Base-by-base conservation (phyloP, 2,329 filamentous ascomycete genomes). In the Apiospora koreana region DNA sequence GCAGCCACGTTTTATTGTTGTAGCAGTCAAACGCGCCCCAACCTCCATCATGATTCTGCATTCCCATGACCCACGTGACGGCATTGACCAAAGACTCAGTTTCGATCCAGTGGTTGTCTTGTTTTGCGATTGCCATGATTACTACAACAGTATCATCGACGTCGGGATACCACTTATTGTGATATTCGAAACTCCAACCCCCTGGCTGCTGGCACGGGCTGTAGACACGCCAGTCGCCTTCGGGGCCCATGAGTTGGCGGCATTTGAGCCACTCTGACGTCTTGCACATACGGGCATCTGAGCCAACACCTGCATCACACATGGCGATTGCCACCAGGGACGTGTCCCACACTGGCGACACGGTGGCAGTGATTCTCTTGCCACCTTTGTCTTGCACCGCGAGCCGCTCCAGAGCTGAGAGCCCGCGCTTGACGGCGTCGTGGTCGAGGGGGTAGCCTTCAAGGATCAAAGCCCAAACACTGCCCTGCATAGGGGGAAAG, bases 41-140 rank as follows among this genome's bases (percentile, higher is more conserved):
- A 0, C 80, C 80, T 16, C 79, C 79, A 46, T 82, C 80, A 1
- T 45, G 35, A 62, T 81, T 81, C 68, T 81, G 79, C 79, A 81
- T 81, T 1, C 78, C 78, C 1, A 79, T 54, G 2, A 80, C 75
- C 79, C 80, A 81, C 9, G 70, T 69, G 0, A 72, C 23, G 9
- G 69, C 66, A 7, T 35, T 14, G 5, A 41, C 25, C 18, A 68
- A 14, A 14, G 41, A 25, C 5, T 50, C 45, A 14, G 45, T 46
- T 18, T 43, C 31, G 7, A 70, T 16, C 7, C 14, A 42, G 7
- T 23, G 5, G 1, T 71, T 31, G 23, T 79, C 71, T 12, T 79
- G 72, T 35, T 78, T 68, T 74, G 79, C 48, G 1, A 77, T 62
- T 0, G 79, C 75, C 14, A 80, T 54, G n/a, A 81, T 73, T 3